Evolutionary conservation across 306 rosid species (phyloP).

Genomic region (Ormosia emarginata): DNA sequence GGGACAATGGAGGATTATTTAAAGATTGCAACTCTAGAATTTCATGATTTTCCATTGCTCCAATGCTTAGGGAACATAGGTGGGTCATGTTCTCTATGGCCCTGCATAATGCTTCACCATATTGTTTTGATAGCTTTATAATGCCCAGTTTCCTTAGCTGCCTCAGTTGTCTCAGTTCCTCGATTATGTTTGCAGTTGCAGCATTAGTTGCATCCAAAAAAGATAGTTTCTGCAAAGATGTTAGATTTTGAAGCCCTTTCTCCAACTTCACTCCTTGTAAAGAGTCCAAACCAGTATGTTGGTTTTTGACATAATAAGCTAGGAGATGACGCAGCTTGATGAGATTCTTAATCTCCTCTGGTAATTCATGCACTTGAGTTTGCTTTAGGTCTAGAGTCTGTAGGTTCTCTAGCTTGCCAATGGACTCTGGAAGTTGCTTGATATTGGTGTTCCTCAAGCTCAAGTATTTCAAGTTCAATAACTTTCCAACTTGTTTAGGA

Average conservation of each 20-base stretch:
- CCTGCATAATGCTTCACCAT: neutral
- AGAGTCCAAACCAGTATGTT: neutral
- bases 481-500: neutral
- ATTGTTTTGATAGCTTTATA: neutral
- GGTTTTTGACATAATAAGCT: neutral
- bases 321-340: neutral
- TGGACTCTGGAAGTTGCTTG: constrained; percentile 5
- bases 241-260: neutral
- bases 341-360: neutral
- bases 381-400: neutral
- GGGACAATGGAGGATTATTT: neutral
- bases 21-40: neutral
- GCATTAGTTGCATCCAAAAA: neutral
- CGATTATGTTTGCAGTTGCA: neutral
- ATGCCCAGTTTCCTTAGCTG: neutral
- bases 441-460: constrained; percentile 5
- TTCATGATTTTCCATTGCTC: neutral
- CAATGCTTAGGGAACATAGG: neutral
- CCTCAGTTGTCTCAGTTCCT: neutral
- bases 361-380: neutral
- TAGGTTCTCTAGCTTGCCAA: constrained; percentile 9
- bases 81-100: neutral
- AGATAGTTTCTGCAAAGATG: neutral
- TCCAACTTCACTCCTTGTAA: neutral
- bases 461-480: constrained; percentile 23